Conservation (phyloP, 768 basidiomycete genomes). For the Trametes elegans region DNA sequence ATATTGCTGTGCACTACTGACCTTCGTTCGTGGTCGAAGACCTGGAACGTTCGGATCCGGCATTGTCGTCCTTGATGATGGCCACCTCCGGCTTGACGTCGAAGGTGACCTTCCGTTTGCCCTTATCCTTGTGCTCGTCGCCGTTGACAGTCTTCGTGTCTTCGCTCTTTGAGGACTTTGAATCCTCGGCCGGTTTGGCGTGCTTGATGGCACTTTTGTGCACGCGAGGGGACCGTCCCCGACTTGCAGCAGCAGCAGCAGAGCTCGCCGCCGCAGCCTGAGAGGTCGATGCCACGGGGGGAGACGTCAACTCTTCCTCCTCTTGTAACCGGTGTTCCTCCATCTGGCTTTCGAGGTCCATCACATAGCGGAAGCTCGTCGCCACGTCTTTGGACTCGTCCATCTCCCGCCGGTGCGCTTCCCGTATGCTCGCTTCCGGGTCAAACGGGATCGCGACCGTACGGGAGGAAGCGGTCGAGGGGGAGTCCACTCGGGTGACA, state of each 20-base stretch:
- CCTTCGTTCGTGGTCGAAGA: conserved; percentile 38
- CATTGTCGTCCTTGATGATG: conserved; percentile 42
- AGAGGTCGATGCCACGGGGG: conserved; percentile 2
- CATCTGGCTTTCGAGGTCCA: conserved; percentile 42
- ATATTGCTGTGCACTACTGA: conserved; percentile 27
- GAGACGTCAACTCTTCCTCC: conserved; percentile 10
- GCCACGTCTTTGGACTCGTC: conserved; percentile 43
- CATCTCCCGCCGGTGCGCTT: conserved; percentile 48
- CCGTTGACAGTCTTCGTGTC: background rate
- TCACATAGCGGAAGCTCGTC: conserved; percentile 46
- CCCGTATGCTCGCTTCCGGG: conserved; percentile 26
- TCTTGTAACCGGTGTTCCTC: conserved; percentile 22
- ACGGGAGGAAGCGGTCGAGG: conserved; percentile 25
- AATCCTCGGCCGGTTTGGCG: conserved; percentile 9
- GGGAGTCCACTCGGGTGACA: conserved; percentile 20
- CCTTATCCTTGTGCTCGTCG: conserved; percentile 34
- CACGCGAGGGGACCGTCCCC: conserved; percentile 7
- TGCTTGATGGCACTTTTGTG: conserved; percentile 29
- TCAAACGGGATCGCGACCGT: conserved; percentile 24
- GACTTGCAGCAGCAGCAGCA: background rate
- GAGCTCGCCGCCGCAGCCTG: background rate
- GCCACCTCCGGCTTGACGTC: conserved; percentile 59
- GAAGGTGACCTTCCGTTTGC: conserved; percentile 72
- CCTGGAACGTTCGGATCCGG: conserved; percentile 27
- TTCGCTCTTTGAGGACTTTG: background rate